These are phyloP conservation scores for Phoma sp. DNA, from an alignment of 2,329 filamentous ascomycete species.

Conservation along the genomic window DNA sequence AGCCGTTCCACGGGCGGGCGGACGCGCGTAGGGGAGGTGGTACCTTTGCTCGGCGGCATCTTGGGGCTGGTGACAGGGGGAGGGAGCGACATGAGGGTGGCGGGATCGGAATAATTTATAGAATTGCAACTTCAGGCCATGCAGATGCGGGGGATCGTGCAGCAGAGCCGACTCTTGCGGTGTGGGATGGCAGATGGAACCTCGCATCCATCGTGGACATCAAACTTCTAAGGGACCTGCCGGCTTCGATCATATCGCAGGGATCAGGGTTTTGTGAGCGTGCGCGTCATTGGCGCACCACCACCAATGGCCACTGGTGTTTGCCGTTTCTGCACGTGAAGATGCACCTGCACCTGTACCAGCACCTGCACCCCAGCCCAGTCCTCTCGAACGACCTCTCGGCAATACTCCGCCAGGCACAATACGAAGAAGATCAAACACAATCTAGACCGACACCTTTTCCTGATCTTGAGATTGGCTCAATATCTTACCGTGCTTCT, in stretches of 20 bases:
- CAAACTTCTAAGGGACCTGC: slow-evolving; percentile 19
- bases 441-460: too few relatives aligned
- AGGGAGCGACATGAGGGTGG: slow-evolving; percentile 45
- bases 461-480: too few relatives aligned
- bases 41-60: slow-evolving; percentile 48
- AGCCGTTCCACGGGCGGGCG: not conserved
- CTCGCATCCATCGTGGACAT: slow-evolving; percentile 12
- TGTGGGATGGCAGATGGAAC: slow-evolving; percentile 16
- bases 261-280: slow-evolving; percentile 3
- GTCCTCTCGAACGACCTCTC: not conserved
- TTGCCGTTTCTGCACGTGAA: slow-evolving; percentile 13
- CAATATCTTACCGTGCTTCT: too few relatives aligned
- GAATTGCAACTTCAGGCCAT: slow-evolving; percentile 20
- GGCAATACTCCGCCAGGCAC: not conserved
- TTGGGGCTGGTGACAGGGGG: slow-evolving; percentile 45
- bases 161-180: slow-evolving; percentile 15
- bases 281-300: slow-evolving; percentile 14
- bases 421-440: slow-evolving; percentile 3
- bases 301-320: slow-evolving; percentile 5
- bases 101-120: slow-evolving; percentile 35
- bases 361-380: not conserved
- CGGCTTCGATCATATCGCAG: slow-evolving; percentile 10
- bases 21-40: slow-evolving; percentile 9
- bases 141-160: slow-evolving; percentile 20
- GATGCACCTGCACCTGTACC: not conserved